Evolutionary conservation across 495 filamentous ascomycete species (phyloP).

Genomic region (Hypomontagnella monticulosa): DNA sequence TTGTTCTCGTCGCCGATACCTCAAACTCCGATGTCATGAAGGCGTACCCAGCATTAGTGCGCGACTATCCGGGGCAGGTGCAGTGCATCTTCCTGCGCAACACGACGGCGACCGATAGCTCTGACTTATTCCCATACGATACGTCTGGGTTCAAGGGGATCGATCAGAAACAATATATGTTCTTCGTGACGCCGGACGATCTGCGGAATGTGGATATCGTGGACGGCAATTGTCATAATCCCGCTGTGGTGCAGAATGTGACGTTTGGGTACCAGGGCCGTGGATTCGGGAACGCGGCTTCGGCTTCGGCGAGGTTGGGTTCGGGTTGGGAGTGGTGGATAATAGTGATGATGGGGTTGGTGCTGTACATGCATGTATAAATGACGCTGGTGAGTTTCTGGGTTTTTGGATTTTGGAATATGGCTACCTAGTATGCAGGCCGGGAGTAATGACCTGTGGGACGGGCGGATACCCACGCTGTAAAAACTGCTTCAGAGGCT

Average conservation of each 20-base stretch:
- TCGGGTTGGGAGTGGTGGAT: conserved; percentile 36
- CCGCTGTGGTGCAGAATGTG: conserved; percentile 68
- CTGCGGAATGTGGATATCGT: conserved; percentile 71
- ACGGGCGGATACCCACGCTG: no score
- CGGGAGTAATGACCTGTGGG: no score
- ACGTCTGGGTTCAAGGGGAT: conserved; percentile 73
- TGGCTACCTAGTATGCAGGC: no score
- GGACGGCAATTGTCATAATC: conserved; percentile 75
- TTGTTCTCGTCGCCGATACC: conserved; percentile 80
- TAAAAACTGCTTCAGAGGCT: no score
- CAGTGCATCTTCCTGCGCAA: conserved; percentile 84
- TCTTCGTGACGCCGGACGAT: conserved; percentile 77
- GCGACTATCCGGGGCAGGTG: conserved; percentile 73
- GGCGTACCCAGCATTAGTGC: conserved; percentile 73
- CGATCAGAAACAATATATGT: conserved; percentile 75
- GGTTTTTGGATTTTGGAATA: no score
- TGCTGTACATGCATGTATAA: no score
- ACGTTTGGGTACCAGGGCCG: conserved; percentile 75
- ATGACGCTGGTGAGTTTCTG: no score
- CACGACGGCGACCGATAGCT: conserved; percentile 71
- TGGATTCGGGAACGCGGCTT: conserved; percentile 51
- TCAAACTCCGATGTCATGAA: conserved; percentile 81
- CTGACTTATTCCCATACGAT: conserved; percentile 73
- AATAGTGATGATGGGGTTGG: conserved; percentile 10
- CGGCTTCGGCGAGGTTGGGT: not conserved